These are phyloP conservation scores for Ophiostoma perfectum DNA, from an alignment of 2,329 filamentous ascomycete species.

Conservation along the genomic window DNA sequence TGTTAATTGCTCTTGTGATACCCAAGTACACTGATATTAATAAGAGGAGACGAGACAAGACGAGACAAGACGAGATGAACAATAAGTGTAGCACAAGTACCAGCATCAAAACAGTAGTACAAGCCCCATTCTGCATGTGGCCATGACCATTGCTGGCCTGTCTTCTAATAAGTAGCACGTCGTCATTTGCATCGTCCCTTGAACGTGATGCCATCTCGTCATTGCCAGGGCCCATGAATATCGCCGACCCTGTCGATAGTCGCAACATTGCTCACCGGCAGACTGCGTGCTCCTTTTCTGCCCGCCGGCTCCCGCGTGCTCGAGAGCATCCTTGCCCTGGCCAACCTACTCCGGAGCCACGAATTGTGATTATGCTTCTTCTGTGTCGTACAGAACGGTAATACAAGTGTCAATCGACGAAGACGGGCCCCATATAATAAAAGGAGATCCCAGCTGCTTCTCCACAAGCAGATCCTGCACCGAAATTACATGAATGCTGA, in stretches of 20 bases:
- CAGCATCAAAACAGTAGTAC: neutral
- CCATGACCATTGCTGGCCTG: too few relatives aligned
- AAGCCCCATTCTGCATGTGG: neutral
- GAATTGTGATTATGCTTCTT: neutral
- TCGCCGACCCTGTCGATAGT: neutral
- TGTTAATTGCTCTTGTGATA: neutral
- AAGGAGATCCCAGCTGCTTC: conserved; percentile 19
- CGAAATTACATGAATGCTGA: conserved; percentile 15
- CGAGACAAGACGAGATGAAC: neutral
- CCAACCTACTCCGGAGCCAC: neutral
- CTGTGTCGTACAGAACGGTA: neutral
- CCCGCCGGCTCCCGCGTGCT: neutral
- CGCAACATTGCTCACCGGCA: neutral
- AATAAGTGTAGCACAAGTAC: neutral
- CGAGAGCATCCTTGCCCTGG: neutral
- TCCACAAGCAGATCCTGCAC: conserved; percentile 20
- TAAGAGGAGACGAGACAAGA: neutral
- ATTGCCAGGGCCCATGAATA: neutral
- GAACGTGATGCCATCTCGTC: neutral
- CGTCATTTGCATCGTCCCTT: too few relatives aligned
- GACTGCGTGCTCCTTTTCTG: neutral
- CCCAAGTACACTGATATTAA: neutral
- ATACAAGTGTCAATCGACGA: conserved; percentile 1
- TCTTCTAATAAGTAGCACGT: too few relatives aligned
- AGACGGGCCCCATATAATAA: conserved; percentile 18